Evolutionary conservation across 31 red algal genomes (phyloP).

Genomic region (Pterothamnion heteromorphum): DNA sequence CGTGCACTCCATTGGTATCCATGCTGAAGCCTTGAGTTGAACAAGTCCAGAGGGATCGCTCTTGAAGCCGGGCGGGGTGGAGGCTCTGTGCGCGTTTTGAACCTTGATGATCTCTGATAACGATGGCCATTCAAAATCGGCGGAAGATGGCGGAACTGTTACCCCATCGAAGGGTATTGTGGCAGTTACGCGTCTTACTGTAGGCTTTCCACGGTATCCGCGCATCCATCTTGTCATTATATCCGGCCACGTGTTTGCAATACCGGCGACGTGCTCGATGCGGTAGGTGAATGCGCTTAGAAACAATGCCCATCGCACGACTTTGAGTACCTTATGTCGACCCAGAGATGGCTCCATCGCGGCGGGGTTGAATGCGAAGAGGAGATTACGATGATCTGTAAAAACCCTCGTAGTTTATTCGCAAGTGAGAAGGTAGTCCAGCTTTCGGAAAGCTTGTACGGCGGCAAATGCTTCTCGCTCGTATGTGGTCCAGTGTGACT

Average conservation of each 20-base stretch:
- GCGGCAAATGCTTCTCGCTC: neutral
- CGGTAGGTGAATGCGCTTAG: slow-evolving; percentile 27
- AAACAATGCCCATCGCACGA: slow-evolving; percentile 19
- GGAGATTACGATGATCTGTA: slow-evolving; percentile 22
- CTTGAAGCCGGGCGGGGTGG: neutral
- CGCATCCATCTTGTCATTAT: slow-evolving; percentile 40
- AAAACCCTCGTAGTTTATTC: neutral
- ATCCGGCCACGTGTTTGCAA: slow-evolving; percentile 29
- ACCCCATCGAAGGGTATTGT: neutral
- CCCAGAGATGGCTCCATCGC: slow-evolving; percentile 17
- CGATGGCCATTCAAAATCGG: too few relatives aligned
- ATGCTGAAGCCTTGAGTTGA: too few relatives aligned
- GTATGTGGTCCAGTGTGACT: slow-evolving; percentile 19
- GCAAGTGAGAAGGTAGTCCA: slow-evolving; percentile 28
- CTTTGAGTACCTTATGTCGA: slow-evolving; percentile 34
- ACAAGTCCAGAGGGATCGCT: too few relatives aligned
- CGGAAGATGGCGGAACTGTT: neutral
- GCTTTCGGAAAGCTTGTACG: neutral
- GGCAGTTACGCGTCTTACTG: neutral
- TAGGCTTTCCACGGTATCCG: neutral
- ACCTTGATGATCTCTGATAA: neutral
- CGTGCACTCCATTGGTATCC: too few relatives aligned
- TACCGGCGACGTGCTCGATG: slow-evolving; percentile 33
- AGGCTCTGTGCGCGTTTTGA: neutral
- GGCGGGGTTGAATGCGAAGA: slow-evolving; percentile 31